Conservation (phyloP, 1,284 basidiomycete genomes). For the Waitea zeae region DNA sequence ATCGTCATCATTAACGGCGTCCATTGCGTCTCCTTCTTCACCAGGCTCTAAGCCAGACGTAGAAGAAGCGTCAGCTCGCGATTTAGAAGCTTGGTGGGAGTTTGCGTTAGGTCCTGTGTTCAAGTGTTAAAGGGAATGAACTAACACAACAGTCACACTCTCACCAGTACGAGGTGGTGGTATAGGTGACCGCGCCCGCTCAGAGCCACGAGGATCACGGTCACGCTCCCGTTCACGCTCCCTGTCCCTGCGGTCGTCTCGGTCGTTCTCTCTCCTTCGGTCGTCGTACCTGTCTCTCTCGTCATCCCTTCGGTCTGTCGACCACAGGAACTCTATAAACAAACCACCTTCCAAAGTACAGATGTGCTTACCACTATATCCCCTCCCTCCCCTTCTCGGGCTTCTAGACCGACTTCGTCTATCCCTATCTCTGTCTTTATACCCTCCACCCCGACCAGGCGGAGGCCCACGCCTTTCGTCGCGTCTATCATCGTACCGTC, state of each 20-base stretch:
- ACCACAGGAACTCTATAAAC: no score
- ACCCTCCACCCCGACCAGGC: constrained; percentile 16
- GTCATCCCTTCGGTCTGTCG: constrained; percentile 15
- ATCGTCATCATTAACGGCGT: constrained; percentile 53
- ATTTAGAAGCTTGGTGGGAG: no score
- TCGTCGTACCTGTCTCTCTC: constrained; percentile 15
- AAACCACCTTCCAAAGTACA: no score
- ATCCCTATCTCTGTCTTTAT: constrained; percentile 24
- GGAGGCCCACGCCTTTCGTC: no score
- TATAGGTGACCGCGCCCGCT: not conserved
- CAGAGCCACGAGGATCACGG: not conserved
- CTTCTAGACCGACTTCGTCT: constrained; percentile 55
- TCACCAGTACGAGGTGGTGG: not conserved
- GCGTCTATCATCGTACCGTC: no score
- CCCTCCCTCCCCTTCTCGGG: constrained; percentile 32
- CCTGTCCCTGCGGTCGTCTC: constrained; percentile 14
- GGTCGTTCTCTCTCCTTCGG: constrained; percentile 16
- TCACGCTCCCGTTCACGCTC: constrained; percentile 10
- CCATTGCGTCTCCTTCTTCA: constrained; percentile 49
- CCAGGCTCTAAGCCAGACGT: constrained; percentile 22
- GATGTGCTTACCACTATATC: constrained; percentile 19
- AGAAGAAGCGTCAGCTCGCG: no score
- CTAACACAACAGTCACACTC: not conserved
- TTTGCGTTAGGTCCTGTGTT: not conserved
- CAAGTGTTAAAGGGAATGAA: not conserved